Evolutionary conservation across 352 stramenopile species (phyloP), one percentile per base, ranked within the genome.

Genomic region (Achlya hypogyna): DNA sequence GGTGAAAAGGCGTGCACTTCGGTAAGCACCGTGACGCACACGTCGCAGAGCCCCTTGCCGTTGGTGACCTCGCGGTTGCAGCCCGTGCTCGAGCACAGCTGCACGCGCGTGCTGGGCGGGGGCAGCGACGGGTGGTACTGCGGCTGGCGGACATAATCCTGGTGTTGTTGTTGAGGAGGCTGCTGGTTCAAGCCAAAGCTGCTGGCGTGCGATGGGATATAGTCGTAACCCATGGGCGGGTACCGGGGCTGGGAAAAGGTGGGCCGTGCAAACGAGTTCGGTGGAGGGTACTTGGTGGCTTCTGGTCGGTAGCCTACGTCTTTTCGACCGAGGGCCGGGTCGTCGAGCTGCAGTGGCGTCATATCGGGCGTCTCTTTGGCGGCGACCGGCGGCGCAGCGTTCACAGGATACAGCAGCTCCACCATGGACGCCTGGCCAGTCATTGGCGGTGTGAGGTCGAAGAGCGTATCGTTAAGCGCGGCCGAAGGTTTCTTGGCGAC

Each of bases 41-140:
- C 34, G 22, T 67, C 60, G 32, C 60, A 67, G 29, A 67, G 5
- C 6, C 60, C 42, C 34, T 67, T 67, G 60, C 60, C 60, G 31
- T 20, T 56, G 12, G 51, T 31, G 8, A 67, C 51, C 32, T 56
- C 27, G n/a, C 60, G 60, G n/a, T 23, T 35, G 27, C 60, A 67
- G 18, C 38, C n/a, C 20, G 60, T 22, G 27, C 49, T 67, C 10
- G 60, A 31, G 31, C 60, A 67, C 5, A 43, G 43, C 22, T n/a
- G 12, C n/a, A n/a, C n/a, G 32, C 53, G 53, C 34, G 54, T 51
- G 29, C 29, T 35, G 2, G 49, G 49, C 25, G 49, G 49, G 10
- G n/a, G 49, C 25, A 56, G 49, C 31, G 49, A 22, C 31, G 49
- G 49, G 31, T 56, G n/a, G 31, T 38, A 56, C 28, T 10, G 10